Evolutionary conservation across 2,329 filamentous ascomycete species (phyloP).

Genomic region (Lecanicillium sp.): DNA sequence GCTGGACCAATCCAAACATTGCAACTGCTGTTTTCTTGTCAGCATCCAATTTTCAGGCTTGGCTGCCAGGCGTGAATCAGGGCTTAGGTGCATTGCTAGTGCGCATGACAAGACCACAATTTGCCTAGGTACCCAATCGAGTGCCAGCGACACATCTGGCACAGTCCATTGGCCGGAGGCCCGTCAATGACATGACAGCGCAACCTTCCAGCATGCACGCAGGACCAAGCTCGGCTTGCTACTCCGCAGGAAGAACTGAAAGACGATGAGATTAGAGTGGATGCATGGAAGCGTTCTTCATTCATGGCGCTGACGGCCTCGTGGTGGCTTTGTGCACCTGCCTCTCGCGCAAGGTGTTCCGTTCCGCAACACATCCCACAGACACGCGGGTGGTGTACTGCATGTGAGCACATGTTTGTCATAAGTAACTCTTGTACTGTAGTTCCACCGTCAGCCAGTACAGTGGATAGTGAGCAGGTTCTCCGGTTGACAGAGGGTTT

Average conservation of each 20-base stretch:
- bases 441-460: too few species aligned
- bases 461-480: too few species aligned
- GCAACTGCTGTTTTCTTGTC: too few species aligned
- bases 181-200: constrained; percentile 1
- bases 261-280: not conserved
- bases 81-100: too few species aligned
- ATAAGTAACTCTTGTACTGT: too few species aligned
- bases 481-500: too few species aligned
- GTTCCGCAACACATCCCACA: too few species aligned
- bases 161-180: constrained; percentile 2
- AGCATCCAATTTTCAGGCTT: too few species aligned
- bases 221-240: constrained; percentile 2
- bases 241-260: not conserved
- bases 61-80: too few species aligned
- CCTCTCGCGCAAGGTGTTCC: too few species aligned
- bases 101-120: not conserved
- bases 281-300: not conserved
- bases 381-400: too few species aligned
- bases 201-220: constrained; percentile 4
- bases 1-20: not conserved
- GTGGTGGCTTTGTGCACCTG: constrained; percentile 1
- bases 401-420: too few species aligned
- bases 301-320: not conserved
- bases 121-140: constrained; percentile 5
- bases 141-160: not conserved